These are phyloP conservation scores for Penicillium coprophilum DNA, from an alignment of 495 filamentous ascomycete species.

Conservation along the genomic window DNA sequence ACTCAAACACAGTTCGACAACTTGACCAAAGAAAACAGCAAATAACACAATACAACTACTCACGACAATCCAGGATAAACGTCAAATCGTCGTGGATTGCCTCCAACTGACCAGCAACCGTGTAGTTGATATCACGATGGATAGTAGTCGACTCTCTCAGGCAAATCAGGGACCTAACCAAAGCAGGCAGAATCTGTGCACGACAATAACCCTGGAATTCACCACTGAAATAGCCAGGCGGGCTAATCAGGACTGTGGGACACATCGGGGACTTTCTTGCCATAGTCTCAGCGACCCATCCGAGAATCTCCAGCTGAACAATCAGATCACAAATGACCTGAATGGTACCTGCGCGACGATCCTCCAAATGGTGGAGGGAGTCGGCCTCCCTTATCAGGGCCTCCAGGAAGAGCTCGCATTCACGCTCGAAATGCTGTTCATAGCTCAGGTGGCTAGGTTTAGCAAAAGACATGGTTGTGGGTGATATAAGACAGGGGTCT, in stretches of 20 bases:
- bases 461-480: neutral
- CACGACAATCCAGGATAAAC: neutral
- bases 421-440: conserved; percentile 1
- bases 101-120: neutral
- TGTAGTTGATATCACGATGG: neutral
- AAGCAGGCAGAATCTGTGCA: neutral
- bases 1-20: too few species aligned
- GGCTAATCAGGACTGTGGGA: neutral
- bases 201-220: neutral
- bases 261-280: neutral
- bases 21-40: neutral
- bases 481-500: neutral
- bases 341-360: neutral
- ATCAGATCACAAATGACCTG: neutral
- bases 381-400: neutral
- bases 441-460: neutral
- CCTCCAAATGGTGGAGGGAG: neutral
- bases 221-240: neutral
- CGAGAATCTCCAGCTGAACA: neutral
- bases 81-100: neutral
- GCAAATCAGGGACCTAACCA: neutral
- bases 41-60: neutral
- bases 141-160: neutral
- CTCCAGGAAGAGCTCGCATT: neutral
- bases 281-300: neutral